These are phyloP conservation scores for Takakia lepidozioides DNA, from an alignment of 225 moss, liverwort and hornwort species.

Conservation along the genomic window DNA sequence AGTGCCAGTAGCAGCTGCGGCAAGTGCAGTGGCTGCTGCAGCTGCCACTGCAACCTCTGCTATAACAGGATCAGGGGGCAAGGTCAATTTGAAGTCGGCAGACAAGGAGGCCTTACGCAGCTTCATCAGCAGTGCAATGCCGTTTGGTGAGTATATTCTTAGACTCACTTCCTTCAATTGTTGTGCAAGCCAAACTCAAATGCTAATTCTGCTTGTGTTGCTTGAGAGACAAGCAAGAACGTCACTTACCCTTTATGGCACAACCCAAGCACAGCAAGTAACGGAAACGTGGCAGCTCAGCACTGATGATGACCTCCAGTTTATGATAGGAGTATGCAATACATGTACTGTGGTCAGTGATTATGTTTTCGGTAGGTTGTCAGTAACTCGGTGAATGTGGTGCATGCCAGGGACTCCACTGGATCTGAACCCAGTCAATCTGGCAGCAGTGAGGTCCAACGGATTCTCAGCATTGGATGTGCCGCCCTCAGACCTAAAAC, in stretches of 20 bases:
- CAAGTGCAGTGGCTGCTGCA: conserved; percentile 85
- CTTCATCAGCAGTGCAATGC: conserved; percentile 86
- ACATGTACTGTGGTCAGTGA: no score
- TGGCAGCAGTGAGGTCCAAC: conserved; percentile 64
- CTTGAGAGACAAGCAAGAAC: no score
- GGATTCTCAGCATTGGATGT: conserved; percentile 74
- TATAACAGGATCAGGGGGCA: conserved; percentile 60
- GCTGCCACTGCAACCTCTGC: conserved; percentile 93
- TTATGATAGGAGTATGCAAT: no score
- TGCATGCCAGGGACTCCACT: conserved; percentile 58
- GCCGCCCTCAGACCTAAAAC: conserved; percentile 76
- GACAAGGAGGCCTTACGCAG: conserved; percentile 89
- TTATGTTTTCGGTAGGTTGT: no score
- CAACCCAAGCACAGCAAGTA: no score
- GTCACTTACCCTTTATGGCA: no score
- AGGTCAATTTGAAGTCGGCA: conserved; percentile 47
- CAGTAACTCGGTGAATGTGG: no score
- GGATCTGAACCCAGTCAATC: conserved; percentile 71
- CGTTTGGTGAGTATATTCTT: conserved; percentile 40
- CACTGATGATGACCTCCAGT: no score
- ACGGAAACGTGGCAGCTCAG: no score
- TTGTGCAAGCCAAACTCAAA: no score
- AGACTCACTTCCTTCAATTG: no score
- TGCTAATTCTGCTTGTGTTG: no score
- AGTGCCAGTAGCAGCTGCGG: conserved; percentile 86